These are phyloP conservation scores for Fraxinus paxiana DNA, from an alignment of 305 asterid species.

Conservation along the genomic window DNA sequence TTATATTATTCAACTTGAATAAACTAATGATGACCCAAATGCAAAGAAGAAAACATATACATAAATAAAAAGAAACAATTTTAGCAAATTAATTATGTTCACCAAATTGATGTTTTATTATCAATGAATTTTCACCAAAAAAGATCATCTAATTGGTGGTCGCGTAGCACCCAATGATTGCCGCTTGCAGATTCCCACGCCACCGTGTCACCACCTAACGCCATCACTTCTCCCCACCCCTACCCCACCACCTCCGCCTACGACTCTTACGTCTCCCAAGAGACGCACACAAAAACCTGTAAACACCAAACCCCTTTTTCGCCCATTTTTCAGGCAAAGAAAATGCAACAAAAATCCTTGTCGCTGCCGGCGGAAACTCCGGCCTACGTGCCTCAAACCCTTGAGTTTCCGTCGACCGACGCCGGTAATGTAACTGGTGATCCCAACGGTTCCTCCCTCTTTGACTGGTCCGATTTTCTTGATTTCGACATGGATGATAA, in stretches of 20 bases:
- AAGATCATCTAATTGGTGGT: neutral
- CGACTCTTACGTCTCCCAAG: conserved; percentile 19
- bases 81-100: neutral
- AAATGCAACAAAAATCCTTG: conserved; percentile 17
- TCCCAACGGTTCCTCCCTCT: conserved; percentile 46
- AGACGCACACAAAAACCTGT: neutral
- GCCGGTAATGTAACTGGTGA: conserved; percentile 28
- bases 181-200: conserved; percentile 21
- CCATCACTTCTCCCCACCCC: conserved; percentile 24
- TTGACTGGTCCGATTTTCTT: conserved; percentile 79
- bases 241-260: neutral
- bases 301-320: neutral
- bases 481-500: conserved; percentile 63
- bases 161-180: neutral
- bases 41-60: no score
- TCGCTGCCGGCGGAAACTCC: conserved; percentile 22
- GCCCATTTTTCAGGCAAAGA: conserved; percentile 22
- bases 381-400: conserved; percentile 8
- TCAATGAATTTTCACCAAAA: neutral
- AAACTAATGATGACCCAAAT: no score
- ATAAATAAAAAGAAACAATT: no score
- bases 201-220: conserved; percentile 53
- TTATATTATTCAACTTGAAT: no score
- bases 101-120: neutral
- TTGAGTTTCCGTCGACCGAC: conserved; percentile 25